Conservation (phyloP, 202 grass and related monocot genomes). For the Thinopyrum obtusiflorum region DNA sequence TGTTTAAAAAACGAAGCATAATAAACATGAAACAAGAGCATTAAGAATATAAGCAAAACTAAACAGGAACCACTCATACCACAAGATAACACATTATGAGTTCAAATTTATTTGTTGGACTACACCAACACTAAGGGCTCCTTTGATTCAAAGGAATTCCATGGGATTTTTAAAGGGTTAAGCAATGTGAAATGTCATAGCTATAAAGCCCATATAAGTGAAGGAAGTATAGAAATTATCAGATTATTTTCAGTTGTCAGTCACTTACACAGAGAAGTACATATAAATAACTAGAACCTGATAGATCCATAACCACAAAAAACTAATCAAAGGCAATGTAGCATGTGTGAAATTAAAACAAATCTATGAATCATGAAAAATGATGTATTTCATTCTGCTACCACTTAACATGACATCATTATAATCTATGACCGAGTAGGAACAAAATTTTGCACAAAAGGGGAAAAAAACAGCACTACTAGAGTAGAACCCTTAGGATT, state of each 20-base stretch:
- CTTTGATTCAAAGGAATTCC: too few species aligned
- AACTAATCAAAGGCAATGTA: neutral
- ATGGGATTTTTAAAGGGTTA: too few species aligned
- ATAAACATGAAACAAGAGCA: conserved; percentile 29
- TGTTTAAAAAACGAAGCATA: neutral
- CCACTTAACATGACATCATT: neutral
- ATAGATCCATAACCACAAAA: neutral
- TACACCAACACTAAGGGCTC: neutral
- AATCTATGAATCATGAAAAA: neutral
- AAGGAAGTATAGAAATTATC: neutral
- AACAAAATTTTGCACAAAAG: neutral
- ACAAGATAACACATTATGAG: conserved; percentile 18
- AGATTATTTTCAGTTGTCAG: neutral
- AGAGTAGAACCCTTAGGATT: too few species aligned
- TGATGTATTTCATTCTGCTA: neutral
- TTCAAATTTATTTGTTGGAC: conserved; percentile 3
- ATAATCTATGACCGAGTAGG: neutral
- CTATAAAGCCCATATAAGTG: neutral
- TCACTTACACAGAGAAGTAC: neutral
- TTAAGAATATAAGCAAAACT: conserved; percentile 15
- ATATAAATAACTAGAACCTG: neutral
- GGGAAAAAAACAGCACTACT: too few species aligned
- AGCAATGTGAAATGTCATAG: too few species aligned
- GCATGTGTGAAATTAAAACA: neutral
- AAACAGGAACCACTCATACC: neutral